Evolutionary conservation across 176 grass and related monocot species (phyloP).

Genomic region (Puccinellia tenuiflora): DNA sequence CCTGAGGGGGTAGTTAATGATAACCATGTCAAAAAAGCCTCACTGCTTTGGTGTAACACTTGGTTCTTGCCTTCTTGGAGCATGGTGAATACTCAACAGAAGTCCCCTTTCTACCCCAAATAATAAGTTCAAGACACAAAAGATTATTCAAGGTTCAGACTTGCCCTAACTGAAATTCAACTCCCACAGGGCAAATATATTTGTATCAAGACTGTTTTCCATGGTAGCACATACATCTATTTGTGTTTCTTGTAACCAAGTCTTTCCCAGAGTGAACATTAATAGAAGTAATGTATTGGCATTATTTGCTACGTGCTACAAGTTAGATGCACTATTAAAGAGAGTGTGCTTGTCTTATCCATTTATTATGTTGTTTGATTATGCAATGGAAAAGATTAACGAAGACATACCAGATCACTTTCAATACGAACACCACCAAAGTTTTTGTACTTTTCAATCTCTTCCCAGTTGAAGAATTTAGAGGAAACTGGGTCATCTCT

Average conservation of each 20-base stretch:
- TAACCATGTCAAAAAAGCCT: background rate
- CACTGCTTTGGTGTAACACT: background rate
- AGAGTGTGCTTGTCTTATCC: background rate
- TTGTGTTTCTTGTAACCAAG: background rate
- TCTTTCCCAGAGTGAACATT: background rate
- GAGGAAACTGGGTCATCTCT: constrained; percentile 50
- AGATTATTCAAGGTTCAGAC: background rate
- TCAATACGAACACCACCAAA: constrained; percentile 94
- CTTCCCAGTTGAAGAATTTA: constrained; percentile 72
- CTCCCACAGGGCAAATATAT: background rate
- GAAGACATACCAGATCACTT: constrained; percentile 82
- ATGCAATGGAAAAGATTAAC: background rate
- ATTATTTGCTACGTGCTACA: background rate
- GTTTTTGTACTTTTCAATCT: constrained; percentile 60
- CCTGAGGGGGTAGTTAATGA: background rate
- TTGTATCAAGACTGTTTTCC: background rate
- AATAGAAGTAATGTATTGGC: background rate
- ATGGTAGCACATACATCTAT: background rate
- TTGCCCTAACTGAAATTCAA: background rate
- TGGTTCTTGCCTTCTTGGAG: background rate
- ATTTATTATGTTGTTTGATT: background rate
- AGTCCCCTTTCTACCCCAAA: background rate
- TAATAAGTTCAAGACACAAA: background rate
- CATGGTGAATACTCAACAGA: background rate
- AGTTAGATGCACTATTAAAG: background rate